Conservation (phyloP, 1,284 basidiomycete species). For the Ustilago xerochloae region DNA sequence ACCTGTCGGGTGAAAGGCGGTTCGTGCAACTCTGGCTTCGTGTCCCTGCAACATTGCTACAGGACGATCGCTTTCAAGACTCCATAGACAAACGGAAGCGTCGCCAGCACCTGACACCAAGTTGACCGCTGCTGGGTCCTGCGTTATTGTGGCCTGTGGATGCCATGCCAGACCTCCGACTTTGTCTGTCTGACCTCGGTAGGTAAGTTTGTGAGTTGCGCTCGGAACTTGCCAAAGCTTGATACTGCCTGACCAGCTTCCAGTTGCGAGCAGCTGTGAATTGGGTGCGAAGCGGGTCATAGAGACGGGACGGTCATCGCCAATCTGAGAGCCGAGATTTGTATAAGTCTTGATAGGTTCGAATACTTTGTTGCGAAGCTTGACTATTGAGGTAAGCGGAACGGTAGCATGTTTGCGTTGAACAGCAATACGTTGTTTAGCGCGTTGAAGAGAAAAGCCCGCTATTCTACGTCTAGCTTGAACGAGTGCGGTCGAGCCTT, state of each 20-base stretch:
- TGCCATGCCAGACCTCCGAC: slow-evolving; percentile 98
- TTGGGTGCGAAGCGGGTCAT: slow-evolving; percentile 95
- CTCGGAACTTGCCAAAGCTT: slow-evolving; percentile 95
- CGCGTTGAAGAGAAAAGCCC: slow-evolving; percentile 92
- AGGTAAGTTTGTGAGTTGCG: slow-evolving; percentile 48
- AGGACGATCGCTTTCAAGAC: slow-evolving; percentile 77
- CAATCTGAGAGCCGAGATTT: slow-evolving; percentile 95
- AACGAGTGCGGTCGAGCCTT: slow-evolving; percentile 85
- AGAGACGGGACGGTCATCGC: slow-evolving; percentile 92
- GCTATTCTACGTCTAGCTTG: slow-evolving; percentile 85
- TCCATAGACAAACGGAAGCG: slow-evolving; percentile 87
- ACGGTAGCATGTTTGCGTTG: slow-evolving; percentile 88
- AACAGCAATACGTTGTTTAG: slow-evolving; percentile 87
- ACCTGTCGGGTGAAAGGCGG: slow-evolving; percentile 95
- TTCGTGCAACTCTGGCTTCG: slow-evolving; percentile 86
- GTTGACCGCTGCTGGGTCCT: slow-evolving; percentile 78
- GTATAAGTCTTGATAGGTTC: slow-evolving; percentile 89
- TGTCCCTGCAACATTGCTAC: slow-evolving; percentile 87
- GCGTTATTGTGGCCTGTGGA: slow-evolving; percentile 86
- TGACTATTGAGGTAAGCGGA: slow-evolving; percentile 89
- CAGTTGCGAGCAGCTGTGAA: slow-evolving; percentile 85
- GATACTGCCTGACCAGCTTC: slow-evolving; percentile 92
- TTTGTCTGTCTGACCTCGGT: slow-evolving; percentile 83
- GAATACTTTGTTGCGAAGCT: slow-evolving; percentile 88
- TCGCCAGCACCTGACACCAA: slow-evolving; percentile 92